Conservation (phyloP, 768 basidiomycete species). For the Symmetrospora coprosmae region DNA sequence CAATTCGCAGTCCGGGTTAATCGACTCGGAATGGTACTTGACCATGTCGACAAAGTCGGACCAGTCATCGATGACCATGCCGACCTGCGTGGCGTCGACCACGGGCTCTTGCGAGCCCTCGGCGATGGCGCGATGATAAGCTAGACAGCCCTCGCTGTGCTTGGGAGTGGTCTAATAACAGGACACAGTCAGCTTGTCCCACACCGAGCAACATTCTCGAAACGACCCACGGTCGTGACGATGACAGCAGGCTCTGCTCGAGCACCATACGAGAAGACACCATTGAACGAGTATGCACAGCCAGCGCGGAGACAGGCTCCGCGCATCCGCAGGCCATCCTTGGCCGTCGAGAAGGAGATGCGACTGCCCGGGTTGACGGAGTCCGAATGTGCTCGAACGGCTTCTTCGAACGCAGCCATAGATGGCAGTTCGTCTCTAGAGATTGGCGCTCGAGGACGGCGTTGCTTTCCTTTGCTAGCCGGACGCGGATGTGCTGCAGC, state of each 20-base stretch:
- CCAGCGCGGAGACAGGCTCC: neutral
- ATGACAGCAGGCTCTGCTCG: neutral
- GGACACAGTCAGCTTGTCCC: neutral
- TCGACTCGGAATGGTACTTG: neutral
- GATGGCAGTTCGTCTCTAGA: neutral
- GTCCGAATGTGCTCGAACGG: neutral
- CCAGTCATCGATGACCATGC: neutral
- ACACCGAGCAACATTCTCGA: neutral
- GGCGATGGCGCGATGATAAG: neutral
- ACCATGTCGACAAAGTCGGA: neutral
- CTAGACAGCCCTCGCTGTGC: neutral
- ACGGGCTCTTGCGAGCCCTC: neutral
- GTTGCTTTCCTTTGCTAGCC: too few relatives aligned
- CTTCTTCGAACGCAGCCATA: neutral
- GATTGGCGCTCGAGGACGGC: neutral
- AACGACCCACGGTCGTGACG: neutral
- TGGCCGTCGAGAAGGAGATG: neutral
- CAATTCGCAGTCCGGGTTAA: neutral
- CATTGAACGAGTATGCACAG: constrained; percentile 1
- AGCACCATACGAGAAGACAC: neutral
- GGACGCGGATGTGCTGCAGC: too few relatives aligned
- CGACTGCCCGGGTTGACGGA: neutral
- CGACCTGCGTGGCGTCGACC: neutral
- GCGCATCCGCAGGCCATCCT: neutral
- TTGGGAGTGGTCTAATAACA: neutral